A percentile compares a stretch with the other conserved stretches of the same genome.
Evolutionary conservation across 2,329 filamentous ascomycete genomes (phyloP).

Genomic region (Epichloe elymi): DNA sequence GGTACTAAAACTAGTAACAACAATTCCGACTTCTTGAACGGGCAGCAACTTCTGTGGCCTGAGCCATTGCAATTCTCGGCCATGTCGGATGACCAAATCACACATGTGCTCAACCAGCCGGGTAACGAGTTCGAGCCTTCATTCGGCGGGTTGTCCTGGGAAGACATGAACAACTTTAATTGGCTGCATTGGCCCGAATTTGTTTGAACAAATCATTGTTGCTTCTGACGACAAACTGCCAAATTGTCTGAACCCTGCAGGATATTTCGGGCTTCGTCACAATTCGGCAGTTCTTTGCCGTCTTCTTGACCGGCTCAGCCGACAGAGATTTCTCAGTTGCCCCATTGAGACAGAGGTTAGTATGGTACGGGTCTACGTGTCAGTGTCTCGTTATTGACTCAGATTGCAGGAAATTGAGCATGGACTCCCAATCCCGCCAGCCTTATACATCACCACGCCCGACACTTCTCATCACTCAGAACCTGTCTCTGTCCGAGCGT

Average conservation of each 20-base stretch:
- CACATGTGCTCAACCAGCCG: conserved; percentile 50
- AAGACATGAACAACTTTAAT: conserved; percentile 45
- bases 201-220: neutral
- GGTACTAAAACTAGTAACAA: conserved; percentile 6
- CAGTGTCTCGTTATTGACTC: neutral
- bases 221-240: neutral
- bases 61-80: conserved; percentile 49
- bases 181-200: conserved; percentile 41
- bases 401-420: too few species aligned
- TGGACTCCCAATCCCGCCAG: too few species aligned
- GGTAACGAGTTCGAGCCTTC: conserved; percentile 44
- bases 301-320: neutral
- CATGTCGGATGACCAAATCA: conserved; percentile 58
- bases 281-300: neutral
- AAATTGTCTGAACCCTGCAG: neutral
- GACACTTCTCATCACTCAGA: too few species aligned
- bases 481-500: too few species aligned
- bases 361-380: conserved; percentile 26
- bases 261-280: neutral
- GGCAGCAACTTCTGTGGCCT: conserved; percentile 24
- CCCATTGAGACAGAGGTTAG: conserved; percentile 34
- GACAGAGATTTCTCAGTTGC: conserved; percentile 24
- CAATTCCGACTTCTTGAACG: conserved; percentile 14
- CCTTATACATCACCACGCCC: too few species aligned
- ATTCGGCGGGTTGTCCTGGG: conserved; percentile 42